Percentiles rank a stretch among this genome's conserved stretches.
phyloP scores from a whole-genome alignment of 2,329 filamentous ascomycete species.

The Colletotrichum spinosum region DNA sequence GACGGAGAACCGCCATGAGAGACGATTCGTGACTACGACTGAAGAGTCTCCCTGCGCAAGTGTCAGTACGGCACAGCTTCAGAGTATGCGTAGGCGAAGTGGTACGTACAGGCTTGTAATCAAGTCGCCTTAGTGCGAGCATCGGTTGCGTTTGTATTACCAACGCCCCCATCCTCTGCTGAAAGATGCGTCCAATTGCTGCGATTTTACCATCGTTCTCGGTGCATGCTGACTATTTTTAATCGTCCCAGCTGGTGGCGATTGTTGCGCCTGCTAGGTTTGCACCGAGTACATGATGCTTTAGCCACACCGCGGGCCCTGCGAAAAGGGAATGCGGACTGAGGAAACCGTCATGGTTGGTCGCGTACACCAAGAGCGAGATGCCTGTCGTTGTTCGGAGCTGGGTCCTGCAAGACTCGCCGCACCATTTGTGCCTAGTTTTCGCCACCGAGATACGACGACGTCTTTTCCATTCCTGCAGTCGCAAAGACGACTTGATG shows the following conservation, averaged over 20 bases:
- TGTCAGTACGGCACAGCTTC: too few species aligned
- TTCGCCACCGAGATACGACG: constrained; percentile 15
- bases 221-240: constrained; percentile 16
- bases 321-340: too few species aligned
- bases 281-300: too few species aligned
- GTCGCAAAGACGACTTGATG: too few species aligned
- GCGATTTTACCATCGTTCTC: constrained; percentile 15
- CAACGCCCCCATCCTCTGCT: too few species aligned
- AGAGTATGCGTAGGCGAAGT: neutral
- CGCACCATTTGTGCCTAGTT: constrained; percentile 24
- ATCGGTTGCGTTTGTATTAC: constrained; percentile 1
- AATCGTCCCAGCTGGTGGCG: constrained; percentile 10
- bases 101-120: constrained; percentile 15
- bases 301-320: too few species aligned
- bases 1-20: too few species aligned
- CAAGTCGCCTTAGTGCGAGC: neutral
- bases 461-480: too few species aligned
- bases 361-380: neutral
- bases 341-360: too few species aligned
- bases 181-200: neutral
- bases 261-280: too few species aligned
- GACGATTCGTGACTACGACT: too few species aligned
- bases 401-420: constrained; percentile 30
- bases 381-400: constrained; percentile 10
- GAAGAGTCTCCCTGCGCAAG: too few species aligned